Conservation (phyloP, 306 rosid genomes). For the Astragalus glycyphyllos region DNA sequence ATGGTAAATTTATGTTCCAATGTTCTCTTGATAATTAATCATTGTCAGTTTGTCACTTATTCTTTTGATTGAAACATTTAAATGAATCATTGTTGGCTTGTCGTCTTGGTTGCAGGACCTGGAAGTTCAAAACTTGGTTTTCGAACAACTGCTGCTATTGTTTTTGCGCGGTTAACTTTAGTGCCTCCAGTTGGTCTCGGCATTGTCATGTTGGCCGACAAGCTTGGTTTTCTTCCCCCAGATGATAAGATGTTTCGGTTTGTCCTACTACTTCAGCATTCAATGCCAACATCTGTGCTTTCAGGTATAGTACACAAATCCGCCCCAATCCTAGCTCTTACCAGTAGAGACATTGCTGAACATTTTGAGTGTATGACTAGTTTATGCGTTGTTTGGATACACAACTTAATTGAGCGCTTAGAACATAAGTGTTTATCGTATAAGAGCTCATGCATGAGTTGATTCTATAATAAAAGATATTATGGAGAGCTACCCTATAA, state of each 20-base stretch:
- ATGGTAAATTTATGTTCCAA: conserved; percentile 65
- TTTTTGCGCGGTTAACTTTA: conserved; percentile 73
- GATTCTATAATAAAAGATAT: too few relatives aligned
- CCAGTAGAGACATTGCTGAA: conserved; percentile 17
- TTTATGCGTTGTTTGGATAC: too few relatives aligned
- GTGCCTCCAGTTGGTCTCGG: conserved; percentile 95
- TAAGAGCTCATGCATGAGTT: too few relatives aligned
- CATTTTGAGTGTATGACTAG: neutral
- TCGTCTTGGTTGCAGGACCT: conserved; percentile 72
- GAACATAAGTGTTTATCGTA: too few relatives aligned
- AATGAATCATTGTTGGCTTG: conserved; percentile 18
- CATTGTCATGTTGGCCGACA: conserved; percentile 90
- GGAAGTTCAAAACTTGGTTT: conserved; percentile 95
- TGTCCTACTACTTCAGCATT: conserved; percentile 90
- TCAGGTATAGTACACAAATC: conserved; percentile 62
- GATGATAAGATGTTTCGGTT: conserved; percentile 87
- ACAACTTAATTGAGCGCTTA: too few relatives aligned
- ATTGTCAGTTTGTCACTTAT: neutral
- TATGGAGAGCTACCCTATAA: too few relatives aligned
- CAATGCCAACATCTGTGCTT: conserved; percentile 98
- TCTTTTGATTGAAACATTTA: conserved; percentile 25
- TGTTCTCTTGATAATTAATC: neutral
- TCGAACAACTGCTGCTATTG: conserved; percentile 85
- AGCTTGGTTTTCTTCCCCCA: conserved; percentile 92
- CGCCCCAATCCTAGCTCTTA: conserved; percentile 20